Conservation (phyloP, 441 rosid genomes). For the Bocquillonia castaneifolia region DNA sequence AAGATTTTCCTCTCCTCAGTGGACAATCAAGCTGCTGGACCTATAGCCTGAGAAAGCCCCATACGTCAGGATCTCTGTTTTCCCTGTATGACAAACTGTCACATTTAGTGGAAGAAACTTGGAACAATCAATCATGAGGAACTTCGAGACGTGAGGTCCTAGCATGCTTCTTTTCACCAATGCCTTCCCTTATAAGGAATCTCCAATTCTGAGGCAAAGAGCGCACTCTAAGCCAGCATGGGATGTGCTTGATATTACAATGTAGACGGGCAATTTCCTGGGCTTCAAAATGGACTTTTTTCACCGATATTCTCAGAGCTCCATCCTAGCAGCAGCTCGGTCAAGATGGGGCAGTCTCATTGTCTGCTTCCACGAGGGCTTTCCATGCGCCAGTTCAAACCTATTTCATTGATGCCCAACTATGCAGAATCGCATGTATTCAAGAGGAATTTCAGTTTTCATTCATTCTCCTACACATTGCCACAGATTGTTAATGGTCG, state of each 20-base stretch:
- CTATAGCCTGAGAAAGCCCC: neutral
- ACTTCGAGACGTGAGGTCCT: constrained; percentile 4
- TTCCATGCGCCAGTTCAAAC: neutral
- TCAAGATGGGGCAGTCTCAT: neutral
- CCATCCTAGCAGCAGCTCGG: neutral
- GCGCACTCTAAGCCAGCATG: neutral
- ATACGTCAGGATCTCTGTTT: constrained; percentile 8
- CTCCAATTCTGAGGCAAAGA: neutral
- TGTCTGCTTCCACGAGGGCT: neutral
- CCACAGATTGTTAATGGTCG: neutral
- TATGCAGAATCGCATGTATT: constrained; percentile 1
- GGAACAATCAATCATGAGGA: neutral
- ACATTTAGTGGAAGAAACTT: constrained; percentile 1
- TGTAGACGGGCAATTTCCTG: neutral
- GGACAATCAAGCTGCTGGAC: constrained; percentile 5
- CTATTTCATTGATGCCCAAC: neutral
- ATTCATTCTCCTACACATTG: neutral
- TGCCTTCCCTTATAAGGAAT: constrained; percentile 2
- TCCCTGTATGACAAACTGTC: constrained; percentile 3
- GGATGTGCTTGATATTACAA: neutral
- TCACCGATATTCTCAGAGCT: neutral
- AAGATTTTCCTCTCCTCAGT: neutral
- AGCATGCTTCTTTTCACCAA: neutral
- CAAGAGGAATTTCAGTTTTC: neutral
- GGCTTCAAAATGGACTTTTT: neutral